Base-by-base conservation (phyloP, 768 basidiomycete genomes). In the Hericium alpestre region DNA sequence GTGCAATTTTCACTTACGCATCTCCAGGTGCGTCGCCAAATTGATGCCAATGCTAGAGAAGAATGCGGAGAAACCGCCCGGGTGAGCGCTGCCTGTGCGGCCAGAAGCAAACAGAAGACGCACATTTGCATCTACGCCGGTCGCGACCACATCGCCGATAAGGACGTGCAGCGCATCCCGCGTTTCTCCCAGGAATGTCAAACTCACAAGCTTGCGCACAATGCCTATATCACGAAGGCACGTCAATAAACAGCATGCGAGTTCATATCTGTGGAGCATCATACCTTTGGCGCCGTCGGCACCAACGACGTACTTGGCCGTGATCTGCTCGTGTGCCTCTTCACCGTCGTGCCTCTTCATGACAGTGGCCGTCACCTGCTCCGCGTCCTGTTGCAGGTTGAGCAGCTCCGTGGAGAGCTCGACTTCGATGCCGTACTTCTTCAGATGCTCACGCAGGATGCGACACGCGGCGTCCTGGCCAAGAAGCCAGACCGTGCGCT, bases 251-350 rank as follows among this genome's bases (percentile, higher is more conserved):
- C 18, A 20, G 9, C 43, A 18, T n/a, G 43, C 15, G 22, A 51
- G 10, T 38, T n/a, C 8, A 39, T 22, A 5, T 13, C 10, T 23
- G 23, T 20, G 22, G 38, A 32, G 32, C n/a, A 20, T 53, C 43
- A 10, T 15, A 46, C 57, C 57, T 54, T 49, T 53, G 8, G 52
- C 57, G 20, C 57, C 57, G 46, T 58, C 57, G 8, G 57, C 43
- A n/a, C 57, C 52, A 25, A 58, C 46, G 15, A 58, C 25, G 11
- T 40, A 58, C 4, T 38, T 38, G 25, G 46, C 57, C 25, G n/a
- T n/a, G 16, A 58, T 20, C 9, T 11, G 16, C 43, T 58, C 57
- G 27, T 54, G 41, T 18, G 20, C 43, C 20, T 46, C 16, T 20
- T 46, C 16, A 6, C 16, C 43, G 20, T 46, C 15, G 7, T 37